Percentiles rank a stretch among this genome's conserved stretches.
Evolutionary conservation across 2,329 filamentous ascomycete species (phyloP).

Genomic region (Neopestalotiopsis sp.): DNA sequence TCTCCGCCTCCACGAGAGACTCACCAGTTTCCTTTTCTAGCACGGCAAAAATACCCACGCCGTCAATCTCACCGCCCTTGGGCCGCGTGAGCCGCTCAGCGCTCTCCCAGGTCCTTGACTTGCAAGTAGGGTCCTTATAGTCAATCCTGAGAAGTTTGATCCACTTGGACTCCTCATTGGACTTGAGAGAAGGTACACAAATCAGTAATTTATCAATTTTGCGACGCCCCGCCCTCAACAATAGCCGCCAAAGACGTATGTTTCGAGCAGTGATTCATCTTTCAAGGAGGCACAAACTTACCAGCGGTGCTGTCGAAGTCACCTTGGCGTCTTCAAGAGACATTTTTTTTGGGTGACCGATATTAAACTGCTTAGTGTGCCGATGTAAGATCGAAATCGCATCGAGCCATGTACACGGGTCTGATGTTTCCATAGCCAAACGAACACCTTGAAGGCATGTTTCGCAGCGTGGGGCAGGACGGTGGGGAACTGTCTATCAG

Average conservation of each 20-base stretch:
- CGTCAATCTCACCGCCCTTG: conserved; percentile 66
- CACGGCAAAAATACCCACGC: conserved; percentile 75
- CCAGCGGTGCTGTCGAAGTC: conserved; percentile 18
- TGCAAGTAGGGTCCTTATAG: conserved; percentile 68
- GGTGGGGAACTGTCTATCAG: background rate
- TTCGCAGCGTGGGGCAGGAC: background rate
- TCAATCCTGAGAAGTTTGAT: conserved; percentile 44
- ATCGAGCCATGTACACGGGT: no score
- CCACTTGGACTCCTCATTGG: conserved; percentile 20
- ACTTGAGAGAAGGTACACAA: background rate
- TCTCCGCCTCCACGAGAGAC: background rate
- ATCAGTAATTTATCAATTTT: background rate
- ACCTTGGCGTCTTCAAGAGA: conserved; percentile 17
- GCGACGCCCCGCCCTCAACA: no score
- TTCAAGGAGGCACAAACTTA: conserved; percentile 1
- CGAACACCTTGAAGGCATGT: background rate
- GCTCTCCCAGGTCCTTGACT: conserved; percentile 71
- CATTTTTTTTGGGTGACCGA: conserved; percentile 9
- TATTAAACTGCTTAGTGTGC: no score
- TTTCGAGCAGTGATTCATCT: background rate
- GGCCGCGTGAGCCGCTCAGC: conserved; percentile 74
- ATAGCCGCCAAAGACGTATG: background rate
- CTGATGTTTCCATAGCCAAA: no score
- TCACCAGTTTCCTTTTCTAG: conserved; percentile 58
- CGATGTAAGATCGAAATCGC: no score